A percentile compares a stretch with the other conserved stretches of the same genome.
These are phyloP conservation scores for Tripterygium wilfordii DNA, from an alignment of 177 flowering plant genomes.

Conservation along the genomic window DNA sequence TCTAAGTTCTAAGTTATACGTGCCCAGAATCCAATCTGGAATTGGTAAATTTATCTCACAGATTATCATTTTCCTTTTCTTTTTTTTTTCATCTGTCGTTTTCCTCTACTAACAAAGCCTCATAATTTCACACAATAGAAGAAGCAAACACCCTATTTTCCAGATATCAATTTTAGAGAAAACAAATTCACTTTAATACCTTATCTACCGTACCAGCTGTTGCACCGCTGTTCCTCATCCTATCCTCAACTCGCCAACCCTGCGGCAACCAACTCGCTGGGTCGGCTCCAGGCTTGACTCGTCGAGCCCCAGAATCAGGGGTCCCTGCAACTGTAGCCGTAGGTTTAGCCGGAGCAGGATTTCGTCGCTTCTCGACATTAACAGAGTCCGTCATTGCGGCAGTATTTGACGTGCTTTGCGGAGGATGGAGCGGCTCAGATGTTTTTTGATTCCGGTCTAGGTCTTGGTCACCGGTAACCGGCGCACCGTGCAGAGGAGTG, in stretches of 20 bases:
- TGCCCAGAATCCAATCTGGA: too few relatives aligned
- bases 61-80: too few relatives aligned
- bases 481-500: background rate
- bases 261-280: constrained; percentile 25
- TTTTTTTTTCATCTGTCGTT: too few relatives aligned
- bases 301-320: constrained; percentile 1
- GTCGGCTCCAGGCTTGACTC: constrained; percentile 1
- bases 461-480: background rate
- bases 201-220: constrained; percentile 32
- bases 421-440: background rate
- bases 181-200: too few relatives aligned
- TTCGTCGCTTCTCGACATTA: constrained; percentile 1
- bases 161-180: too few relatives aligned
- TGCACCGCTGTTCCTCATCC: constrained; percentile 28
- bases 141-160: too few relatives aligned
- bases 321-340: too few relatives aligned
- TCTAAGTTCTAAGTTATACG: too few relatives aligned
- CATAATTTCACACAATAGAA: too few relatives aligned
- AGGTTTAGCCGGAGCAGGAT: constrained; percentile 1
- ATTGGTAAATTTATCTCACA: too few relatives aligned
- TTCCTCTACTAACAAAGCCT: too few relatives aligned
- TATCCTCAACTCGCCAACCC: constrained; percentile 28
- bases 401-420: too few relatives aligned
- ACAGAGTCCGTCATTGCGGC: background rate
- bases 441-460: background rate